phyloP scores from a whole-genome alignment of 164 flowering plant genomes.

The Nymphaea thermarum region DNA sequence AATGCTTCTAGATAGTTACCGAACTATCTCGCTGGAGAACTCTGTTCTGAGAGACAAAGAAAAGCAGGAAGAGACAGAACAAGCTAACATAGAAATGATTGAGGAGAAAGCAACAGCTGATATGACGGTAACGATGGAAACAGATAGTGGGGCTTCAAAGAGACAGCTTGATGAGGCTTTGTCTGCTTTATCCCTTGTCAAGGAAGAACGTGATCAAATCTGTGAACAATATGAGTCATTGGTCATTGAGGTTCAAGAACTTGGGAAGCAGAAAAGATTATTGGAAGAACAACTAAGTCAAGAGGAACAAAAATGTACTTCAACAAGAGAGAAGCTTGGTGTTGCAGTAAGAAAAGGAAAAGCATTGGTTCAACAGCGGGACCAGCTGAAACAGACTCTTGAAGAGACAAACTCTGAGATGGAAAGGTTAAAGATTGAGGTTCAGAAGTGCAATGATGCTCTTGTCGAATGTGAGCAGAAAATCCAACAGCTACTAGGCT shows the following conservation, averaged over 20 bases:
- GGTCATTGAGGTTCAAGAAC: slow-evolving; percentile 33
- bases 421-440: slow-evolving; percentile 42
- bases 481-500: slow-evolving; percentile 32
- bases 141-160: slow-evolving; percentile 21
- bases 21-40: slow-evolving; percentile 15
- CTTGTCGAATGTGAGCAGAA: slow-evolving; percentile 43
- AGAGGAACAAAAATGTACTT: slow-evolving; percentile 83
- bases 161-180: slow-evolving; percentile 54
- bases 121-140: slow-evolving; percentile 18
- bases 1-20: slow-evolving; percentile 49
- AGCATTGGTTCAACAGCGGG: slow-evolving; percentile 86
- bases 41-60: slow-evolving; percentile 9
- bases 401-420: slow-evolving; percentile 54
- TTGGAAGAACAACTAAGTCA: slow-evolving; percentile 48
- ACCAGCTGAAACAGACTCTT: slow-evolving; percentile 63
- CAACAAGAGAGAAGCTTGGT: slow-evolving; percentile 81
- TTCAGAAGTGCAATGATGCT: slow-evolving; percentile 23
- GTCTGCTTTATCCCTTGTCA: slow-evolving; percentile 28
- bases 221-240: slow-evolving; percentile 37
- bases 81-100: slow-evolving; percentile 2
- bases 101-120: slow-evolving; percentile 8
- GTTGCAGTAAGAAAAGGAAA: slow-evolving; percentile 97
- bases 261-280: slow-evolving; percentile 30
- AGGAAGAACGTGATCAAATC: slow-evolving; percentile 51
- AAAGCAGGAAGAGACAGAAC: slow-evolving; percentile 9